Conservation (phyloP, 73 alveolate species). For the Blepharisma japonicum region DNA sequence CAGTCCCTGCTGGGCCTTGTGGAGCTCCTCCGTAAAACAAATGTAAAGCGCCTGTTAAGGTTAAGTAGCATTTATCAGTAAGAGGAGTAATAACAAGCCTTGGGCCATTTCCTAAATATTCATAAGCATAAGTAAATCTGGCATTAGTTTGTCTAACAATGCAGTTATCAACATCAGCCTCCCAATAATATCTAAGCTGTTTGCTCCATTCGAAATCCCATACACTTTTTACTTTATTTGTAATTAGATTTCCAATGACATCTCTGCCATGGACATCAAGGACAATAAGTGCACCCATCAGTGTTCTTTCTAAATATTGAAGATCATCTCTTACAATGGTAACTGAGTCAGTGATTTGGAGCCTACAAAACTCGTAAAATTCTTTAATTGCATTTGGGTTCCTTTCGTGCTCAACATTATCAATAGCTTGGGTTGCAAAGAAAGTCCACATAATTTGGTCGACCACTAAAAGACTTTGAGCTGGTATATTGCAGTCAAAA, state of each 20-base stretch:
- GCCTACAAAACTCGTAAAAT: slow-evolving; percentile 76
- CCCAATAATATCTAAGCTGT: slow-evolving; percentile 97
- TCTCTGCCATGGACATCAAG: slow-evolving; percentile 99
- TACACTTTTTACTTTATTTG: slow-evolving; percentile 48
- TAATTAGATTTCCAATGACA: slow-evolving; percentile 89
- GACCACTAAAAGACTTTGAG: slow-evolving; percentile 90
- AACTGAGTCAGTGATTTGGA: slow-evolving; percentile 73
- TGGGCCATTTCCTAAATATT: slow-evolving; percentile 94
- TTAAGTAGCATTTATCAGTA: slow-evolving; percentile 94
- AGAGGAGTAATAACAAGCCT: slow-evolving; percentile 96
- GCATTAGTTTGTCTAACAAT: slow-evolving; percentile 95
- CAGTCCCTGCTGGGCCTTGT: slow-evolving; percentile 98
- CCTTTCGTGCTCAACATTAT: slow-evolving; percentile 78
- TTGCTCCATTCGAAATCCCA: slow-evolving; percentile 96
- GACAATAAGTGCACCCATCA: slow-evolving; percentile 96
- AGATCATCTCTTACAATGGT: slow-evolving; percentile 93
- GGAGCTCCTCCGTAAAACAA: slow-evolving; percentile 96
- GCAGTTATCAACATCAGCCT: slow-evolving; percentile 86
- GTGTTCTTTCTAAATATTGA: slow-evolving; percentile 80
- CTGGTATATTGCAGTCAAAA: slow-evolving; percentile 78
- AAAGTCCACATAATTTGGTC: slow-evolving; percentile 98
- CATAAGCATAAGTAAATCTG: slow-evolving; percentile 88
- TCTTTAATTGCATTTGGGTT: slow-evolving; percentile 88
- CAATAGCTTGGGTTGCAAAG: slow-evolving; percentile 90
- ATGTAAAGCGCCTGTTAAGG: slow-evolving; percentile 94